These are phyloP conservation scores for Diaporthe sp. DNA, from an alignment of 2,329 filamentous ascomycete genomes.

Conservation along the genomic window DNA sequence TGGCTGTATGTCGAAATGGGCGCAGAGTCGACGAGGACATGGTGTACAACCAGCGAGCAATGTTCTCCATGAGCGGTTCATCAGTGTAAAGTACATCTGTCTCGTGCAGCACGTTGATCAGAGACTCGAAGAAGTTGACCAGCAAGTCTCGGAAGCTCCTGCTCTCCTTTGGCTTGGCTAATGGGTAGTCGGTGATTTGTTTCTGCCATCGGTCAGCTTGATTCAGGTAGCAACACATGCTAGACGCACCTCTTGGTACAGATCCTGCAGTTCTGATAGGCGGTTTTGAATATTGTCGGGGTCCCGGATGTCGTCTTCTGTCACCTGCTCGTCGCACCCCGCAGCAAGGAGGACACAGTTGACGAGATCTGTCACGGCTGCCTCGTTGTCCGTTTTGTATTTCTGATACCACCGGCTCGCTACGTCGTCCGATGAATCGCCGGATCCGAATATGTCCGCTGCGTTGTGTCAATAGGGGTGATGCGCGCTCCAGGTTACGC, in stretches of 20 bases:
- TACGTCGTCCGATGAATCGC: conserved; percentile 68
- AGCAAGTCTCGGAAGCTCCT: conserved; percentile 84
- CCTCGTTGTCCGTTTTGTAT: conserved; percentile 68
- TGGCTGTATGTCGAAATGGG: conserved; percentile 94
- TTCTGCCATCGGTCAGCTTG: conserved; percentile 59
- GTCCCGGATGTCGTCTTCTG: conserved; percentile 87
- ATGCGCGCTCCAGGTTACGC: conserved; percentile 31
- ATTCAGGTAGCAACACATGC: background rate
- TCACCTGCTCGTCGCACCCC: conserved; percentile 85
- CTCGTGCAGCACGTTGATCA: conserved; percentile 84
- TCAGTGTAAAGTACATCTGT: conserved; percentile 87
- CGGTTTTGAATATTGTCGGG: conserved; percentile 87
- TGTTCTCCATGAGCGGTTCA: conserved; percentile 84
- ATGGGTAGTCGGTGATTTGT: conserved; percentile 90
- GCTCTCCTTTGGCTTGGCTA: conserved; percentile 83
- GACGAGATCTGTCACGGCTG: conserved; percentile 73
- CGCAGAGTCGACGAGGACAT: conserved; percentile 91
- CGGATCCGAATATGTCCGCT: conserved; percentile 76
- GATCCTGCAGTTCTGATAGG: conserved; percentile 86
- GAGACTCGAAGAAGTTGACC: conserved; percentile 81
- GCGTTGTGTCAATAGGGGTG: conserved; percentile 46
- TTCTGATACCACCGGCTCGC: conserved; percentile 72
- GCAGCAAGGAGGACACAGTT: conserved; percentile 79
- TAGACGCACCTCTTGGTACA: conserved; percentile 80
- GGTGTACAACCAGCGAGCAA: conserved; percentile 89